Evolutionary conservation across 2,329 filamentous ascomycete genomes (phyloP).

Genomic region (Myrmaecium sp.): DNA sequence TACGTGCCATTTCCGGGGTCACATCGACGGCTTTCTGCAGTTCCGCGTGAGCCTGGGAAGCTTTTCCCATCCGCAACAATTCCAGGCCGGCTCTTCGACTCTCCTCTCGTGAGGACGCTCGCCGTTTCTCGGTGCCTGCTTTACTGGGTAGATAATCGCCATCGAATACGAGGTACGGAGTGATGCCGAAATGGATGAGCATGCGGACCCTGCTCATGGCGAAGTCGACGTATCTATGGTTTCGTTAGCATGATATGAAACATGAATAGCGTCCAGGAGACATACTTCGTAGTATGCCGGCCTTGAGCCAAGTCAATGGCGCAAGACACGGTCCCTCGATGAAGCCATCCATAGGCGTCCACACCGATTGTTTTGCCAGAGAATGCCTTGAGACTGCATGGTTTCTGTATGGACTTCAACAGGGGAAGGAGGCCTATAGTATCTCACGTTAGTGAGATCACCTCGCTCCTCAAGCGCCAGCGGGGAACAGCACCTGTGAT

Average conservation of each 20-base stretch:
- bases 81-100: conserved; percentile 62
- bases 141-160: conserved; percentile 93
- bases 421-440: conserved; percentile 66
- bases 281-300: conserved; percentile 74
- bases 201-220: conserved; percentile 82
- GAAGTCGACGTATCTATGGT: conserved; percentile 68
- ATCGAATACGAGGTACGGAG: conserved; percentile 91
- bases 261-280: conserved; percentile 6
- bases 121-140: conserved; percentile 63
- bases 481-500: conserved; percentile 17
- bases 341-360: conserved; percentile 96
- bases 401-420: conserved; percentile 90
- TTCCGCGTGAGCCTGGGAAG: conserved; percentile 63
- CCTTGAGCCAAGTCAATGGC: conserved; percentile 78
- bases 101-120: conserved; percentile 59
- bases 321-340: conserved; percentile 79
- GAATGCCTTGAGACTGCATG: conserved; percentile 73
- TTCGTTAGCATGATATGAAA: conserved; percentile 7
- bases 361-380: conserved; percentile 79
- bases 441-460: conserved; percentile 8
- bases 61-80: conserved; percentile 65
- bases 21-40: conserved; percentile 92
- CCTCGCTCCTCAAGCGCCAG: too few relatives aligned
- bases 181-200: conserved; percentile 84
- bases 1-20: conserved; percentile 85